A percentile compares a stretch with the other conserved stretches of the same genome.
phyloP scores from a whole-genome alignment of 352 stramenopile species.

The Pythium dissotocum region DNA sequence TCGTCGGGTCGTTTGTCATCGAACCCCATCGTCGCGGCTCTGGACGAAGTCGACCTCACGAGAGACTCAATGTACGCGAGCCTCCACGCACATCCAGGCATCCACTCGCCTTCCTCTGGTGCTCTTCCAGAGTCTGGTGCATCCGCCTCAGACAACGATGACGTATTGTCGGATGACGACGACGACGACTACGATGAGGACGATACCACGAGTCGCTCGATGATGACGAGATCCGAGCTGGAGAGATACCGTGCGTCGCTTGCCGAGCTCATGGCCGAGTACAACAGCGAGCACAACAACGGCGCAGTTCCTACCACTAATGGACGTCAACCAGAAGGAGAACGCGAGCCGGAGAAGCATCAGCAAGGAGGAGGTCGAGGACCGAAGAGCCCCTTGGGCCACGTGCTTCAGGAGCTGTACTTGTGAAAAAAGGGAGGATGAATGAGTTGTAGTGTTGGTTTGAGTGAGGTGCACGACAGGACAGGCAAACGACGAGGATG shows the following conservation, averaged over 20 bases:
- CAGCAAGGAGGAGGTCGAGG: not conserved
- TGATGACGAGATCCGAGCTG: conserved; percentile 36
- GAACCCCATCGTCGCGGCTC: not conserved
- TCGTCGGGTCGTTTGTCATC: conserved; percentile 15
- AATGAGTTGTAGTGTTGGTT: not conserved
- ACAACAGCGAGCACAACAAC: conserved; percentile 28
- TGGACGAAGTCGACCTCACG: conserved; percentile 3
- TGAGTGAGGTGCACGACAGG: not conserved
- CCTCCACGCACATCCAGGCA: conserved; percentile 14
- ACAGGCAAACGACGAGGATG: not conserved
- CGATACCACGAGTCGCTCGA: conserved; percentile 27
- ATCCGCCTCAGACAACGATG: conserved; percentile 32
- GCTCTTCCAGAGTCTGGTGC: conserved; percentile 13
- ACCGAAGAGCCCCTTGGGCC: conserved; percentile 8
- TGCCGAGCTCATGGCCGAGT: conserved; percentile 66
- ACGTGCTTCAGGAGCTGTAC: conserved; percentile 31
- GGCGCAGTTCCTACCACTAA: not conserved
- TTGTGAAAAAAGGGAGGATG: conserved; percentile 9
- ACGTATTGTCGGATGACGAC: conserved; percentile 9
- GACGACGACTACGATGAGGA: conserved; percentile 15
- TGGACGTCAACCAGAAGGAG: conserved; percentile 21
- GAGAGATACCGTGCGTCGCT: conserved; percentile 51
- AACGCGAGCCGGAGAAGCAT: conserved; percentile 16
- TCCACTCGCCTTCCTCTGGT: conserved; percentile 16
- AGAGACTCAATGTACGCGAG: conserved; percentile 16